Evolutionary conservation across 257 asterid species (phyloP), one percentile per base, ranked within the genome.

Genomic region (Thymus quinquecostatus): DNA sequence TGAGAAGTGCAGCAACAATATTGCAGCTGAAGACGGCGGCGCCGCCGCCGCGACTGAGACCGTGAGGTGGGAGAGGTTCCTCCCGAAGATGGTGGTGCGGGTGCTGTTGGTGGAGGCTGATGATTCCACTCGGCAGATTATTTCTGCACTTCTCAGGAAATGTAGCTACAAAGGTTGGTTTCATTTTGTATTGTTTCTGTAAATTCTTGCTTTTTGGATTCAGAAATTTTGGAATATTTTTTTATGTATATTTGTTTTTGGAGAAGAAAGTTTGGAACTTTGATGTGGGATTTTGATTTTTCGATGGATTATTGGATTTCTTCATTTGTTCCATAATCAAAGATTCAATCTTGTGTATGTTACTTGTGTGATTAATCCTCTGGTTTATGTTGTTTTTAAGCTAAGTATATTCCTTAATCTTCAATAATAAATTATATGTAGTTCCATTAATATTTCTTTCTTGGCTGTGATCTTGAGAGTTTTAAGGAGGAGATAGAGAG

Each of bases 111-210:
- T 95, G 1, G 99, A 95, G 81, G 83, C 97, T 33, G 99, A 95
- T 76, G 99, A 89, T 75, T 95, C 99, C 4, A 95, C 99, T 6
- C 69, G 98, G 80, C 98, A 95, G 81, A 92, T 95, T 80, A 92
- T 95, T 50, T 72, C 97, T 41, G 96, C 97, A 29, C 98, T 95
- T 76, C 95, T 95, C 78, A 86, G 97, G 78, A 95, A 88, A 95
- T 95, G 99, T 86, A 85, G 88, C 78, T 95, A 89, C 78, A 89
- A 62, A 92, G 99, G 99, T 95, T 73, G 2, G 86, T 66, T 10
- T 27, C 1, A 29, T 41, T 73, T 63, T 55, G 8, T 14, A 7
- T 27, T n/a, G 10, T 65, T 73, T 6, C 33, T 59, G 60, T 60
- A 8, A 4, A 40, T 57, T 34, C 34, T 3, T 51, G 7, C 2